These are phyloP conservation scores for Beauveria sp. DNA, from an alignment of 2,329 filamentous ascomycete species.

Conservation along the genomic window DNA sequence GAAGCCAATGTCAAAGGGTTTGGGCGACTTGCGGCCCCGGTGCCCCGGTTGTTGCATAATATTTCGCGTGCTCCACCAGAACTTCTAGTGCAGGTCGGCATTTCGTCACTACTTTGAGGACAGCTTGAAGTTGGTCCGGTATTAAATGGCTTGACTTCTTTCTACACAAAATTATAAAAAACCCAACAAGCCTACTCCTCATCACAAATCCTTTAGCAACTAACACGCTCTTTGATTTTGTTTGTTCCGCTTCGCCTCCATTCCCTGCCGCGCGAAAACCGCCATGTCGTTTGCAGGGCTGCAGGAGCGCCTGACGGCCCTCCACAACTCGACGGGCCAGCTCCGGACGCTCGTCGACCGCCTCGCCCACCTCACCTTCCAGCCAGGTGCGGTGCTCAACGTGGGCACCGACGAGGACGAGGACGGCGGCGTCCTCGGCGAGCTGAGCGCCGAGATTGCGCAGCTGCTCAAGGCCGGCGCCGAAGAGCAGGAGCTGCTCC, in stretches of 20 bases:
- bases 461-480: conserved; percentile 69
- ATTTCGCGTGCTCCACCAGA: conserved; percentile 1
- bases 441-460: conserved; percentile 75
- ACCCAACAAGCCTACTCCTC: not conserved
- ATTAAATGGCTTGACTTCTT: not conserved
- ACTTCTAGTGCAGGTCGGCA: not conserved
- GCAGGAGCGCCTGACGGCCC: conserved; percentile 50
- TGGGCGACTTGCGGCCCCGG: no score
- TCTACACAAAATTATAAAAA: not conserved
- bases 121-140: not conserved
- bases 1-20: no score
- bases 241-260: not conserved
- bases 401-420: conserved; percentile 39
- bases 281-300: conserved; percentile 51
- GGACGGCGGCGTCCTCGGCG: conserved; percentile 51
- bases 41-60: conserved; percentile 10
- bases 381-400: conserved; percentile 46
- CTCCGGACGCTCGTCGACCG: conserved; percentile 52
- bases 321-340: conserved; percentile 55
- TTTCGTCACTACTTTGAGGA: conserved; percentile 7
- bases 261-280: not conserved
- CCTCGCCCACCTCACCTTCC: conserved; percentile 49
- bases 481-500: conserved; percentile 74
- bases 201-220: not conserved
- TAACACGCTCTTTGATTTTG: no score